Percentiles rank a stretch among this genome's conserved stretches.
Evolutionary conservation across 2,329 filamentous ascomycete species (phyloP).

Genomic region (Ustilaginoidea virens): DNA sequence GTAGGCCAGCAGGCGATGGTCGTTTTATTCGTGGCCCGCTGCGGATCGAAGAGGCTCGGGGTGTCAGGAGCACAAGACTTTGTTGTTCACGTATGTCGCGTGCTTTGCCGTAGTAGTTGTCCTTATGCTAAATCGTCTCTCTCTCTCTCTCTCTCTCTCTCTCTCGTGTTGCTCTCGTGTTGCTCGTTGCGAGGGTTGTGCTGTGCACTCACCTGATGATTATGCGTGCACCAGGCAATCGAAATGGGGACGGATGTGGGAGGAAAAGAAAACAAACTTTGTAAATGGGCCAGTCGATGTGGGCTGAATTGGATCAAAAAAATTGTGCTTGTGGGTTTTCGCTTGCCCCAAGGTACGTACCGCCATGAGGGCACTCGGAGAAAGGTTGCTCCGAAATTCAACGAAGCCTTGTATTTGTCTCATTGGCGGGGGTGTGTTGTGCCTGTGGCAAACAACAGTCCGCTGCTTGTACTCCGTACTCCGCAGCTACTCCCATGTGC

Average conservation of each 20-base stretch:
- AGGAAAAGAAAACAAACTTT: slow-evolving; percentile 18
- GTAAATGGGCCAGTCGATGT: slow-evolving; percentile 14
- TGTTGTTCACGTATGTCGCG: not conserved
- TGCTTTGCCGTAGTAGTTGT: not conserved
- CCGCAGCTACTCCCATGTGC: not conserved
- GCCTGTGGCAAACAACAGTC: not conserved
- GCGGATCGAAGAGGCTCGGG: too few relatives aligned
- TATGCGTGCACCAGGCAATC: slow-evolving; percentile 33
- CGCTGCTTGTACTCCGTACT: not conserved
- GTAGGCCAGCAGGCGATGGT: too few relatives aligned
- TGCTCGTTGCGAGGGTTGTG: too few relatives aligned
- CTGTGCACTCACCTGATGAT: slow-evolving; percentile 30
- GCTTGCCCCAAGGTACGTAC: slow-evolving; percentile 13
- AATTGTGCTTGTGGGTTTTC: slow-evolving; percentile 26
- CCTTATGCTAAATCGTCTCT: not conserved
- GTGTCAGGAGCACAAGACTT: too few relatives aligned
- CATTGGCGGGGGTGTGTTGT: not conserved
- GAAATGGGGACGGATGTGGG: slow-evolving; percentile 22
- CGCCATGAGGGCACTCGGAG: not conserved
- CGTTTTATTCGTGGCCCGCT: too few relatives aligned
- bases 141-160: slow-evolving; percentile 1
- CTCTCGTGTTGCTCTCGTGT: not conserved
- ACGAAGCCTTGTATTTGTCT: not conserved
- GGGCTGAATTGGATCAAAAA: slow-evolving; percentile 18
- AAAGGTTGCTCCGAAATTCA: not conserved